Conservation (phyloP, 768 basidiomycete genomes). For the Termitomyces sp. region DNA sequence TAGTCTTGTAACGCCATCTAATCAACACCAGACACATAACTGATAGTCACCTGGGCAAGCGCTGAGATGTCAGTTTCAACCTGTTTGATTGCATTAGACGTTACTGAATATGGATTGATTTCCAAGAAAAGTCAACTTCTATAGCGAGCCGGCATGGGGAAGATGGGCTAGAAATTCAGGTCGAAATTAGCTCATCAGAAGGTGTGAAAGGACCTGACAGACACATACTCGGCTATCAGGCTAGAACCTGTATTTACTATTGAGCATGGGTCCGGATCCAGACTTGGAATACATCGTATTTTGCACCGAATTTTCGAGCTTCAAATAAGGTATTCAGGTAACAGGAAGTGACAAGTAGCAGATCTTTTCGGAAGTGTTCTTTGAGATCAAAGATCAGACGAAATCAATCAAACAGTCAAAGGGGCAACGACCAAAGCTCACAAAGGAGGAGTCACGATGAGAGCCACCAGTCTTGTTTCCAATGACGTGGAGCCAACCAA, state of each 20-base stretch:
- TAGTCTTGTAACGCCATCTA: background rate
- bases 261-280: background rate
- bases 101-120: background rate
- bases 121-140: background rate
- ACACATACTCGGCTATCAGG: background rate
- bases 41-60: background rate
- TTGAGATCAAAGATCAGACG: background rate
- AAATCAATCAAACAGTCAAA: background rate
- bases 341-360: background rate
- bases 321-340: background rate
- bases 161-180: background rate
- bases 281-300: background rate
- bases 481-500: no score
- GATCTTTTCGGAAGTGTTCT: background rate
- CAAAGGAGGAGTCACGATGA: background rate
- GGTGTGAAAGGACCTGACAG: background rate
- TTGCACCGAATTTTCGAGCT: background rate
- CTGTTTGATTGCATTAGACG: background rate
- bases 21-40: background rate
- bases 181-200: background rate
- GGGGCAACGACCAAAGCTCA: background rate
- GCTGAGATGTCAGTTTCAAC: background rate
- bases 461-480: background rate
- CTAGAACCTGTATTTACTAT: background rate
- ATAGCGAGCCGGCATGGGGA: no score